phyloP scores from a whole-genome alignment of 2,329 filamentous ascomycete species.

The Pestalotiopsis fici region DNA sequence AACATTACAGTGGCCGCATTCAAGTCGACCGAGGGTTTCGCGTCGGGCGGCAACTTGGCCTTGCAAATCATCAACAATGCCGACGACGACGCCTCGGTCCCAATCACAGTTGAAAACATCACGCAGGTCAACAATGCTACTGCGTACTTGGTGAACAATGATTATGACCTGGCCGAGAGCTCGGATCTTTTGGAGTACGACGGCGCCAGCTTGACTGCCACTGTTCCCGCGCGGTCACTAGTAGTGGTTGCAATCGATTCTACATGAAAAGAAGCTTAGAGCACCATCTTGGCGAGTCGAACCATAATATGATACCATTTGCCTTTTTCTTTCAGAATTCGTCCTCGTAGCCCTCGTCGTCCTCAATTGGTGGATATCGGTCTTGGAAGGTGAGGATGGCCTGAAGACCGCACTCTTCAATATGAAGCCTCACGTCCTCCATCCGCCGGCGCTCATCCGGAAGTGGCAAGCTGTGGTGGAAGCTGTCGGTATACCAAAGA shows the following conservation, averaged over 20 bases:
- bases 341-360: background rate
- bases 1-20: slow-evolving; percentile 1
- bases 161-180: background rate
- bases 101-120: background rate
- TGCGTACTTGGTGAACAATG: slow-evolving; percentile 1
- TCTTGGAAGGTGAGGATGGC: background rate
- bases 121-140: background rate
- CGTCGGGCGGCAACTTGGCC: background rate
- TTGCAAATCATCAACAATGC: slow-evolving; percentile 4
- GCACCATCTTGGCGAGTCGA: background rate
- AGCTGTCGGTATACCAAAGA: background rate
- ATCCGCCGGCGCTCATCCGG: background rate
- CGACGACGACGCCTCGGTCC: background rate
- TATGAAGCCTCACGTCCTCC: background rate
- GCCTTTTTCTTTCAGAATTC: background rate
- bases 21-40: background rate
- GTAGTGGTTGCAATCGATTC: background rate
- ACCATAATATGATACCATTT: background rate
- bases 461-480: background rate
- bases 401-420: background rate
- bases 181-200: background rate
- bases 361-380: background rate
- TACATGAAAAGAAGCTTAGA: background rate
- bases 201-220: background rate
- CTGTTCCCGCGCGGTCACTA: background rate